Conservation (phyloP, 148 eudicot genomes). For the Rhododendron henanense region DNA sequence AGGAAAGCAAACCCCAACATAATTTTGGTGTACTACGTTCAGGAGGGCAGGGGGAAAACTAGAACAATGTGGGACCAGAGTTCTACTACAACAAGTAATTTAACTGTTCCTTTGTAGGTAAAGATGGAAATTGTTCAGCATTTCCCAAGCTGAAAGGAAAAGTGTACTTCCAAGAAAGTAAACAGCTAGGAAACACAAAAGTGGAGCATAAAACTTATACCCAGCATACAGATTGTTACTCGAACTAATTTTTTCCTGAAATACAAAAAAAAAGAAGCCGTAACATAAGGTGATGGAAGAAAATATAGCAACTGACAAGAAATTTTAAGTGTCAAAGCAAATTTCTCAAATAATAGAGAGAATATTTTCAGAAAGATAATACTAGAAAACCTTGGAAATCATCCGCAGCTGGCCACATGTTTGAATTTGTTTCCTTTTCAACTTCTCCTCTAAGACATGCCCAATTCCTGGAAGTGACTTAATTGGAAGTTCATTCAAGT, state of each 20-base stretch:
- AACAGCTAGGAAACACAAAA: not conserved
- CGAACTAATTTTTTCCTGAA: not conserved
- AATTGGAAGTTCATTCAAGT: conserved; percentile 63
- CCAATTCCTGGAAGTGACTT: conserved; percentile 97
- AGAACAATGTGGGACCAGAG: not conserved
- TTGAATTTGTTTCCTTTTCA: conserved; percentile 62
- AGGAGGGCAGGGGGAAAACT: not conserved
- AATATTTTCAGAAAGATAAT: not conserved
- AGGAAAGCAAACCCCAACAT: not conserved
- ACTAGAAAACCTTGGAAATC: conserved; percentile 63
- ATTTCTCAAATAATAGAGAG: not conserved
- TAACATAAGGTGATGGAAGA: not conserved
- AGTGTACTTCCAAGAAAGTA: not conserved
- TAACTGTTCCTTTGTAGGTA: not conserved
- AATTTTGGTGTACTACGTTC: not conserved
- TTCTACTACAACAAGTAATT: not conserved
- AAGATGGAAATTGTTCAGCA: not conserved
- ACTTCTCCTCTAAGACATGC: conserved; percentile 73
- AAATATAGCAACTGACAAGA: not conserved
- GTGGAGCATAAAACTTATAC: not conserved
- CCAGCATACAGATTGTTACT: not conserved
- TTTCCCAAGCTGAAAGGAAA: not conserved
- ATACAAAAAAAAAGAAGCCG: not conserved
- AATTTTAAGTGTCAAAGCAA: not conserved
- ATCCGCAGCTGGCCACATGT: conserved; percentile 74